Percentiles rank a stretch among this genome's conserved stretches.
Evolutionary conservation across 306 rosid species (phyloP).

Genomic region (Lathyrus aphaca): DNA sequence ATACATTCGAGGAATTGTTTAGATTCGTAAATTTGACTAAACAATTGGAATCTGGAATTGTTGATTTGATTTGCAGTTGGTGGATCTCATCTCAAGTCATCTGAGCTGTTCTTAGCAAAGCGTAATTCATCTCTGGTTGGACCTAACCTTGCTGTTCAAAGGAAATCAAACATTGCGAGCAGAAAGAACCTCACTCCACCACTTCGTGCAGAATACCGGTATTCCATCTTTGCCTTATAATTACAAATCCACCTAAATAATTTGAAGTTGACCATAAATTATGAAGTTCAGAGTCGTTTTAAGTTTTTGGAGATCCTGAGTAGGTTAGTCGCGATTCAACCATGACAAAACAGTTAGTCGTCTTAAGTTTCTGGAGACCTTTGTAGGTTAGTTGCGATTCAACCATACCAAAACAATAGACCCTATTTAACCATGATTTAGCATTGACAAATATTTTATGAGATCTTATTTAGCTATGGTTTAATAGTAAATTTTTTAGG

Average conservation of each 20-base stretch:
- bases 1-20: background rate
- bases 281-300: too few species aligned
- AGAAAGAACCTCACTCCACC: constrained; percentile 49
- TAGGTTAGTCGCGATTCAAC: too few species aligned
- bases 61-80: too few species aligned
- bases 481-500: too few species aligned
- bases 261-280: background rate
- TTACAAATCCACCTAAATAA: constrained; percentile 2
- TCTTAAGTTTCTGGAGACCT: too few species aligned
- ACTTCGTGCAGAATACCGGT: constrained; percentile 75
- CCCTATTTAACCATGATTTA: too few species aligned
- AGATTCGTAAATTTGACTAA: background rate
- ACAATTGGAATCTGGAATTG: too few species aligned
- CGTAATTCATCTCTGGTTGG: constrained; percentile 47
- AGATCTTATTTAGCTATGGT: too few species aligned
- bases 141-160: constrained; percentile 55
- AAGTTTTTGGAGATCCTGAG: background rate
- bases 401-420: too few species aligned
- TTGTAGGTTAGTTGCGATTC: too few species aligned
- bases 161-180: constrained; percentile 47
- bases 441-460: too few species aligned
- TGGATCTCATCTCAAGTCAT: constrained; percentile 2
- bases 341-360: too few species aligned
- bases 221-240: constrained; percentile 10
- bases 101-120: constrained; percentile 53